Base-by-base conservation (phyloP, 495 filamentous ascomycete species). In the Penicillium canescens region DNA sequence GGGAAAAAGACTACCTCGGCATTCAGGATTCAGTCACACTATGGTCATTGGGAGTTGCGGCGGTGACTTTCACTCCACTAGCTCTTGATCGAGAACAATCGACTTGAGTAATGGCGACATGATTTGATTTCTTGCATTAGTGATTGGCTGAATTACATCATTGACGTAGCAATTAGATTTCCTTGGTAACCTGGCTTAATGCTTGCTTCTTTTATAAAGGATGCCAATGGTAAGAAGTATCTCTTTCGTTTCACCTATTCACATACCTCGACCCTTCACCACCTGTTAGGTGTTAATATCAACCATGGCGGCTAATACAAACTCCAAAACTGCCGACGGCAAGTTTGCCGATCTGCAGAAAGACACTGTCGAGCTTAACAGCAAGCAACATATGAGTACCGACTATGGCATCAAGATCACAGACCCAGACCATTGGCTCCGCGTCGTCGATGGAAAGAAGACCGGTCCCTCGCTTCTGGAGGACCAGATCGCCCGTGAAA, bases 401-500 rank as follows among this genome's bases (percentile, higher is more conserved):
- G 91, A 96, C 65, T 86, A 78, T 77, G 92, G 91, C 10, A 81
- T 89, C 31, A 89, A 86, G 69, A 79, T 92, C 56, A 71, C 78
- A 13, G 86, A 86, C 55, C 81, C 83, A 8, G 92, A 96, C 60
- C 81, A 92, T 61, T 96, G 89, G 91, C 76, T 96, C 18, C 85
- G 81, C 58, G 78, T 86, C 7, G 77, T 63, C 26, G 85, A 71
- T 45, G 71, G 83, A 6, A 76, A 86, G 40, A 70, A 82, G 37
- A 82, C 74, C 4, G 92, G 92, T 1, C 89, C 92, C 3, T 57
- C 68, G 69, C 75, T 96, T n/a, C 66, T 96, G n/a, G 90, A 96
- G 63, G 92, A 96, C 56, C 83, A 82, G 28, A 86, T 91, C 68
- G 86, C 72, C 0, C 76, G 92, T 18, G 91, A 96, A 66, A 92